phyloP scores from a whole-genome alignment of 352 stramenopile genomes.

The Phytophthora sp. region DNA sequence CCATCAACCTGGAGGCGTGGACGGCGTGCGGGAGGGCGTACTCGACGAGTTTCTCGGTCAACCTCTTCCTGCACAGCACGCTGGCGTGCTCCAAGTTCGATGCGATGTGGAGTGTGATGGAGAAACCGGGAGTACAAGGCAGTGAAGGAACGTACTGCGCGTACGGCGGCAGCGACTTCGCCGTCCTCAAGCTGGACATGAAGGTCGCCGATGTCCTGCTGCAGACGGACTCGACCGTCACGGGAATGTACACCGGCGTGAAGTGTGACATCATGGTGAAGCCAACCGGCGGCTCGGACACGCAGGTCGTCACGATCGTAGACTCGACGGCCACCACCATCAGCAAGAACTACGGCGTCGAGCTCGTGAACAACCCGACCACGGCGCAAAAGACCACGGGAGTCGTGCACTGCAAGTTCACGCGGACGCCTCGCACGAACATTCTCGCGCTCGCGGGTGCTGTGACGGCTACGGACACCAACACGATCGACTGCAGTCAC shows the following conservation, averaged over 20 bases:
- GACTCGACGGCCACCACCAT: constrained; percentile 6
- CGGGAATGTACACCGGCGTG: constrained; percentile 9
- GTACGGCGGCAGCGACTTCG: constrained; percentile 29
- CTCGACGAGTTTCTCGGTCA: constrained; percentile 32
- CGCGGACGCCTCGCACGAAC: background rate
- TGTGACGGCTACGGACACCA: background rate
- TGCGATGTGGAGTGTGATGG: constrained; percentile 15
- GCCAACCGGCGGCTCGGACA: constrained; percentile 3
- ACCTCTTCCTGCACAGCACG: constrained; percentile 42
- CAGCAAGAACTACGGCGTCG: constrained; percentile 41
- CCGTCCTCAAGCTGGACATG: constrained; percentile 14
- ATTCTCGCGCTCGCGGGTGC: background rate
- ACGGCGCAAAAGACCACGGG: constrained; percentile 44
- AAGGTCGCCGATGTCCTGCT: background rate
- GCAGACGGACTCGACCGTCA: background rate
- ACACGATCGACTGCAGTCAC: constrained; percentile 13
- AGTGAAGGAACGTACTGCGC: constrained; percentile 12
- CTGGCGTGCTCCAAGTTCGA: constrained; percentile 17
- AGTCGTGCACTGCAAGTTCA: constrained; percentile 50
- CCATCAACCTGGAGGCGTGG: constrained; percentile 58
- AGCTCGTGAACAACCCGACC: constrained; percentile 42
- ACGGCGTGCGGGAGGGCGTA: constrained; percentile 51
- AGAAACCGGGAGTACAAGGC: constrained; percentile 11
- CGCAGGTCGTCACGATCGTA: background rate
- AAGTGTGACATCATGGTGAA: constrained; percentile 21